phyloP scores from a whole-genome alignment of 2,329 filamentous ascomycete genomes.

The Aspergillus vadensis region DNA sequence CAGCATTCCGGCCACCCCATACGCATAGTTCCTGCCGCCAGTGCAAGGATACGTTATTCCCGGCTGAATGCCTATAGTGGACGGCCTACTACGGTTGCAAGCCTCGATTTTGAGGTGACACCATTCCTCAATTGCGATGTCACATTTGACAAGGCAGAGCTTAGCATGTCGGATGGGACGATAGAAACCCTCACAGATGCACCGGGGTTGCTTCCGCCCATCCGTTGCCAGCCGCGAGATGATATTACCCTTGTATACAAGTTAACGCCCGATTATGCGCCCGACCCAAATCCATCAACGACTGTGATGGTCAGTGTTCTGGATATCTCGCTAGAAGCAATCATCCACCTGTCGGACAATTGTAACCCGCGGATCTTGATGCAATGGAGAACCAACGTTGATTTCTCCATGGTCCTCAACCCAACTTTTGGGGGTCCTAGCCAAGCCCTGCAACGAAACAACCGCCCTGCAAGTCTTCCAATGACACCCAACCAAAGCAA shows the following conservation, averaged over 20 bases:
- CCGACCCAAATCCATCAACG: slow-evolving; percentile 39
- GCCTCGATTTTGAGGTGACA: slow-evolving; percentile 59
- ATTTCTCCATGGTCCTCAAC: slow-evolving; percentile 51
- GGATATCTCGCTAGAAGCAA: slow-evolving; percentile 50
- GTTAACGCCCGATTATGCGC: slow-evolving; percentile 44
- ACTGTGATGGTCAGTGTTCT: slow-evolving; percentile 45
- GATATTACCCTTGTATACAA: slow-evolving; percentile 61
- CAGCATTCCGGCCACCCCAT: slow-evolving; percentile 57
- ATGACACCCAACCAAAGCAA: slow-evolving; percentile 31
- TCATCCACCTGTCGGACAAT: slow-evolving; percentile 42
- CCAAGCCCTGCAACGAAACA: slow-evolving; percentile 48
- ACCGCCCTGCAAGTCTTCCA: slow-evolving; percentile 48
- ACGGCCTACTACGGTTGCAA: slow-evolving; percentile 53
- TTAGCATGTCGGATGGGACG: slow-evolving; percentile 51
- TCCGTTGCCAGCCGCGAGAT: slow-evolving; percentile 55
- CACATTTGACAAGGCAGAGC: slow-evolving; percentile 50
- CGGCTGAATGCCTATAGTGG: slow-evolving; percentile 47
- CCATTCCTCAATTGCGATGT: slow-evolving; percentile 55
- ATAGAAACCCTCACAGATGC: slow-evolving; percentile 47
- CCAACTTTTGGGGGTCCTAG: slow-evolving; percentile 50
- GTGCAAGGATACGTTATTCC: slow-evolving; percentile 59
- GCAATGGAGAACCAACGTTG: slow-evolving; percentile 52
- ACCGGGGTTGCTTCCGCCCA: slow-evolving; percentile 38
- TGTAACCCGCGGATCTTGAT: slow-evolving; percentile 50
- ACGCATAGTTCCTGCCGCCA: slow-evolving; percentile 57